Evolutionary conservation across 1,284 basidiomycete species (phyloP).

Genomic region (Rhodotorula mucilaginosa): DNA sequence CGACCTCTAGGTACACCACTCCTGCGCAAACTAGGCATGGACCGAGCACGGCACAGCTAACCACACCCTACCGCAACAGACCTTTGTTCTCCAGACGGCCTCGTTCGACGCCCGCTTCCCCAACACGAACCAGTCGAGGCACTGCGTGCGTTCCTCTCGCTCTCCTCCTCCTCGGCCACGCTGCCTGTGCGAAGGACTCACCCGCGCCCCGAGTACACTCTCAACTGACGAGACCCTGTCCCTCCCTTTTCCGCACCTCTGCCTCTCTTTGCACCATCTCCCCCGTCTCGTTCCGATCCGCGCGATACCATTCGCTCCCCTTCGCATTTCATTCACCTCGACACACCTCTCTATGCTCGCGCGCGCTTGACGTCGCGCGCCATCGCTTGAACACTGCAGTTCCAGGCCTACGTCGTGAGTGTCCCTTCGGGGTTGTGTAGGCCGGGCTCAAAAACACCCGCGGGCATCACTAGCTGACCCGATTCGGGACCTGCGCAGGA

Average conservation of each 20-base stretch:
- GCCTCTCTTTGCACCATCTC: no score
- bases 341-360: background rate
- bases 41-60: no score
- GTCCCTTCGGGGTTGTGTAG: background rate
- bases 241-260: background rate
- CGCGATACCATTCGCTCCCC: background rate
- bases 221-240: background rate
- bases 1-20: no score
- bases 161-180: background rate
- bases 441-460: background rate
- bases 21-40: no score
- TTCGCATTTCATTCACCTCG: no score
- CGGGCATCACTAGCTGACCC: background rate
- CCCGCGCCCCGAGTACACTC: background rate
- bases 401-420: conserved; percentile 83
- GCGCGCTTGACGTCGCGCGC: background rate
- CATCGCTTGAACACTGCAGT: conserved; percentile 47
- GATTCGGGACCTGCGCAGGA: conserved; percentile 49
- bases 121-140: conserved; percentile 90
- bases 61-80: conserved; percentile 7
- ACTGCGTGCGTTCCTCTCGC: conserved; percentile 64
- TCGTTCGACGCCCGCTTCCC: conserved; percentile 72
- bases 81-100: conserved; percentile 76
- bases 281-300: background rate
- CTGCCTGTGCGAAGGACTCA: background rate